Percentiles rank a stretch among this genome's conserved stretches.
phyloP scores from a whole-genome alignment of 768 basidiomycete genomes.

The Agaricus sinodeliciosus region DNA sequence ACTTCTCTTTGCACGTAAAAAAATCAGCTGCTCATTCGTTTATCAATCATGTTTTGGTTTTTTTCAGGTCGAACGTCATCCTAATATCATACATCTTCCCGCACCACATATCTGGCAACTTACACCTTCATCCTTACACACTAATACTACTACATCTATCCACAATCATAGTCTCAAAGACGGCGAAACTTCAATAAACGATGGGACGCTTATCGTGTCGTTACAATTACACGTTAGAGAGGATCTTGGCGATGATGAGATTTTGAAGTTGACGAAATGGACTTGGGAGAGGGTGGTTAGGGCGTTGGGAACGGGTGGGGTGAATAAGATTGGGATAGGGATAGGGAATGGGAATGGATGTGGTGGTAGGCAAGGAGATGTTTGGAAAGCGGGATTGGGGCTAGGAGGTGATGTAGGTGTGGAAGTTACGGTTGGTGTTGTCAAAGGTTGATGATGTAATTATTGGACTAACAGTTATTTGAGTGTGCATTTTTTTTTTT shows the following conservation, averaged over 20 bases:
- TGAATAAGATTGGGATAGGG: slow-evolving; percentile 61
- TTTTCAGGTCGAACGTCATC: slow-evolving; percentile 72
- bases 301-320: slow-evolving; percentile 41
- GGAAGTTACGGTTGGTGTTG: slow-evolving; percentile 71
- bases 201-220: slow-evolving; percentile 58
- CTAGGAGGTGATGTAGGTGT: slow-evolving; percentile 32
- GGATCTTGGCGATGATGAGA: slow-evolving; percentile 63
- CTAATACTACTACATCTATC: too few relatives aligned
- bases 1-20: not conserved
- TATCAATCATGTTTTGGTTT: not conserved
- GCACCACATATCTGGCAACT: slow-evolving; percentile 90
- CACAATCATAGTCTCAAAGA: not conserved
- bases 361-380: slow-evolving; percentile 15
- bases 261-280: slow-evolving; percentile 69
- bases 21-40: not conserved
- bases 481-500: too few relatives aligned
- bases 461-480: not conserved
- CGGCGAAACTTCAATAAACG: not conserved
- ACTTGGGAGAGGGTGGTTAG: slow-evolving; percentile 60
- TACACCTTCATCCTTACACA: slow-evolving; percentile 28
- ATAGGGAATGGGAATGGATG: slow-evolving; percentile 45
- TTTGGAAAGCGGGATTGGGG: slow-evolving; percentile 20
- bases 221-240: slow-evolving; percentile 70
- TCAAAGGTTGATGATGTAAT: slow-evolving; percentile 39
- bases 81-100: slow-evolving; percentile 74